Evolutionary conservation across 2,329 filamentous ascomycete genomes (phyloP).

Genomic region (Verticillium tricorpus): DNA sequence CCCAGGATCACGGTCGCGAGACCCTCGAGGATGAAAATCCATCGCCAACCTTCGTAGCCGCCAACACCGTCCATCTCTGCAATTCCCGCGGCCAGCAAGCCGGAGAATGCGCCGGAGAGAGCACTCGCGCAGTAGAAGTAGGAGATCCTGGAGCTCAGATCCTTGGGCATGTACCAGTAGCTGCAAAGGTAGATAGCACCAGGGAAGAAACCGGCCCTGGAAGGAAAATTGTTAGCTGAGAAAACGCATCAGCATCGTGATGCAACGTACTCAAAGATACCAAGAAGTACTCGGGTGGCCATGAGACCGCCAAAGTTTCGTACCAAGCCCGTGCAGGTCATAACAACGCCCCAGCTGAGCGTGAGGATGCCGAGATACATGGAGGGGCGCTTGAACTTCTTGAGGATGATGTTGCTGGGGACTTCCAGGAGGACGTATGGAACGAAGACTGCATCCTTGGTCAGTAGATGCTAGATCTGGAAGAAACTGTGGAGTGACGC

Average conservation of each 20-base stretch:
- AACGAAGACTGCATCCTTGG: constrained; percentile 4
- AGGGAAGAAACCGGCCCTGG: constrained; percentile 22
- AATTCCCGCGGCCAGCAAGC: constrained; percentile 16
- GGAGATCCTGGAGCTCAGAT: constrained; percentile 17
- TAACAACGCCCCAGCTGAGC: constrained; percentile 32
- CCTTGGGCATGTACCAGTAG: constrained; percentile 22
- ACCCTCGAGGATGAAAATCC: constrained; percentile 21
- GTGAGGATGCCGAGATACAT: constrained; percentile 63
- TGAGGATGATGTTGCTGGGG: constrained; percentile 60
- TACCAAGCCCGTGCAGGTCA: constrained; percentile 19
- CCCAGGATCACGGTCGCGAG: constrained; percentile 32
- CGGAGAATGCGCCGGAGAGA: constrained; percentile 16
- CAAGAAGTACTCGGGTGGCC: constrained; percentile 21
- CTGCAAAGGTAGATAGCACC: constrained; percentile 20
- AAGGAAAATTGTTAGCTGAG: constrained; percentile 2
- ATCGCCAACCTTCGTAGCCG: constrained; percentile 14
- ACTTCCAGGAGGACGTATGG: constrained; percentile 58
- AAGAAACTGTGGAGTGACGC: constrained; percentile 41
- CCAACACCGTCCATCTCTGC: constrained; percentile 15
- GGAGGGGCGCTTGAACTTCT: constrained; percentile 53
- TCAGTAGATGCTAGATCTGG: not conserved
- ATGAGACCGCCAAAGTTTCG: constrained; percentile 20
- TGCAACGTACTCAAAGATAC: constrained; percentile 18
- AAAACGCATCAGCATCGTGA: too few species aligned
- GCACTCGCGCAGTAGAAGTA: constrained; percentile 20